Percentiles rank a stretch among this genome's conserved stretches.
Evolutionary conservation across 2,329 filamentous ascomycete genomes (phyloP).

Genomic region (Rachicladosporium sp.): DNA sequence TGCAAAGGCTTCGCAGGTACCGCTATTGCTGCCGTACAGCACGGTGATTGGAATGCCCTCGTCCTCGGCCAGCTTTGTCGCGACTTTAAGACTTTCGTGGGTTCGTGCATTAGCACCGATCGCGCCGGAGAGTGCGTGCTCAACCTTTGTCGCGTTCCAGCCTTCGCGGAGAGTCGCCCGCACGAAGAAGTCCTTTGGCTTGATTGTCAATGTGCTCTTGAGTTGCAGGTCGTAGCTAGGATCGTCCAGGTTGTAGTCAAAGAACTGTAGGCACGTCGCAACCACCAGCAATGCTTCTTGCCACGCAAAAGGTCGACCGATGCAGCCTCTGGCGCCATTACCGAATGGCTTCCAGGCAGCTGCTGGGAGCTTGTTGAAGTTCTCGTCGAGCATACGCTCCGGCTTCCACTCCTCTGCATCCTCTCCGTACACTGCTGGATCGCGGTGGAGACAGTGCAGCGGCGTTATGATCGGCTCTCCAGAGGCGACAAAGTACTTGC

Average conservation of each 20-base stretch:
- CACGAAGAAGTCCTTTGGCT: conserved; percentile 37
- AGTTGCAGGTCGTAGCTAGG: conserved; percentile 31
- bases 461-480: conserved; percentile 22
- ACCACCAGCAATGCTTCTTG: conserved; percentile 37
- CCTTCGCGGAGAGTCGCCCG: conserved; percentile 41
- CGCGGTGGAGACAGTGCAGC: conserved; percentile 28
- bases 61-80: not conserved
- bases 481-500: conserved; percentile 26
- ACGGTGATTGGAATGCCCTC: conserved; percentile 40
- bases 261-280: conserved; percentile 33
- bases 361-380: conserved; percentile 28
- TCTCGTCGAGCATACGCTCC: conserved; percentile 36
- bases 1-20: conserved; percentile 31
- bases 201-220: conserved; percentile 34
- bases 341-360: conserved; percentile 43
- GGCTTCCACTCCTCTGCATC: conserved; percentile 34
- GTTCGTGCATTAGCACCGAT: conserved; percentile 1
- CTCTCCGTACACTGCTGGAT: conserved; percentile 32
- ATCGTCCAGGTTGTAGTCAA: conserved; percentile 32
- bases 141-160: conserved; percentile 25
- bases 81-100: not conserved
- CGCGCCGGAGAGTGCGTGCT: conserved; percentile 22
- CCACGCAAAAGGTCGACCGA: conserved; percentile 43
- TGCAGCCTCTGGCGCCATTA: conserved; percentile 41
- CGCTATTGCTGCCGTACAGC: conserved; percentile 55